Conservation (phyloP, 2,329 filamentous ascomycete species). For the Xylariaceae sp. region DNA sequence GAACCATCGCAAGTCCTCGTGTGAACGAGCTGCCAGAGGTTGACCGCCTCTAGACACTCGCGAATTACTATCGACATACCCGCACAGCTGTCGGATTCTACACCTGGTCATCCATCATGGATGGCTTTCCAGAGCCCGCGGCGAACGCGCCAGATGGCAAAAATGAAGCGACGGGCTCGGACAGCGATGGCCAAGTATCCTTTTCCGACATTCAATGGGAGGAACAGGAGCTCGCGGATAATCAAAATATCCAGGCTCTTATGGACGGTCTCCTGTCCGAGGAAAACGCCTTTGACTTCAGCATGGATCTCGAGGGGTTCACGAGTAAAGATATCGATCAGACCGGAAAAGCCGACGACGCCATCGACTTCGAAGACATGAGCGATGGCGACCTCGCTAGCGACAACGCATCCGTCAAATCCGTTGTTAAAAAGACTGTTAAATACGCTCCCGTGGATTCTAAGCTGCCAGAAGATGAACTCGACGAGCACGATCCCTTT, state of each 20-base stretch:
- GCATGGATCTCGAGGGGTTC: constrained; percentile 27
- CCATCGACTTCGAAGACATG: constrained; percentile 85
- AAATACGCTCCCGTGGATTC: constrained; percentile 39
- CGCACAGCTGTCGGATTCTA: not conserved
- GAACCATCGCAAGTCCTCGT: constrained; percentile 8
- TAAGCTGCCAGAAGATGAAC: constrained; percentile 55
- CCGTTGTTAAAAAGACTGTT: constrained; percentile 31
- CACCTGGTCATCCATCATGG: constrained; percentile 8
- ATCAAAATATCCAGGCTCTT: constrained; percentile 41
- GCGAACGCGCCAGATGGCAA: constrained; percentile 14
- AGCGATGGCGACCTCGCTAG: constrained; percentile 87
- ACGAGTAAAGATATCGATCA: constrained; percentile 48
- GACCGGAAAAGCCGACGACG: constrained; percentile 83
- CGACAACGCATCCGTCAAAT: constrained; percentile 42
- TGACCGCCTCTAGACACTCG: not conserved
- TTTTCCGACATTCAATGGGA: constrained; percentile 29
- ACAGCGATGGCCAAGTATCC: constrained; percentile 17
- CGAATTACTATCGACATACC: not conserved
- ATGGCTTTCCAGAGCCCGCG: constrained; percentile 4
- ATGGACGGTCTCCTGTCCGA: constrained; percentile 45
- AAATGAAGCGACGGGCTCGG: constrained; percentile 24
- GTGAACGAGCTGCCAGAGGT: constrained; percentile 9
- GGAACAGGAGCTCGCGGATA: constrained; percentile 28
- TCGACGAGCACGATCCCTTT: constrained; percentile 48
- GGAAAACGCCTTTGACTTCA: constrained; percentile 39